A percentile compares a stretch with the other conserved stretches of the same genome.
phyloP scores from a whole-genome alignment of 176 grass and related monocot species.

The Carex scoparia region DNA sequence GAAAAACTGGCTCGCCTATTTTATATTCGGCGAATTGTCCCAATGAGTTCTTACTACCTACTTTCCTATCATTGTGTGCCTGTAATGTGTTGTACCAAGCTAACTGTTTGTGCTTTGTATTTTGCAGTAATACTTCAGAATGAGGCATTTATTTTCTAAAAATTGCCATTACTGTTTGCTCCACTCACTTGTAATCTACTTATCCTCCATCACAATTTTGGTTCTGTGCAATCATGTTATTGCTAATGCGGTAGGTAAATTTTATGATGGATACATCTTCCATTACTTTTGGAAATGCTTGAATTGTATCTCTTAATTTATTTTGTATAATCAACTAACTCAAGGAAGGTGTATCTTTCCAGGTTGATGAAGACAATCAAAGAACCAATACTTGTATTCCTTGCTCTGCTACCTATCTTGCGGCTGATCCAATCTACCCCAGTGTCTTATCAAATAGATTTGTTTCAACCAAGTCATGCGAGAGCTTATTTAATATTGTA shows the following conservation, averaged over 20 bases:
- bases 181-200: background rate
- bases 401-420: constrained; percentile 38
- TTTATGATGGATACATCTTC: background rate
- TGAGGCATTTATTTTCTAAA: background rate
- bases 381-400: constrained; percentile 31
- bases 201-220: background rate
- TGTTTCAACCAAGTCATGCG: constrained; percentile 29
- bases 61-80: background rate
- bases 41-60: background rate
- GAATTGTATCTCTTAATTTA: background rate
- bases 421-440: constrained; percentile 13
- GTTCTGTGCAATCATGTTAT: background rate
- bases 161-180: background rate
- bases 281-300: background rate
- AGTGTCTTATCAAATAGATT: constrained; percentile 10
- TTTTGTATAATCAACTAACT: background rate
- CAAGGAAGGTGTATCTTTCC: background rate
- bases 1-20: too few relatives aligned
- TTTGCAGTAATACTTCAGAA: background rate
- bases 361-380: background rate
- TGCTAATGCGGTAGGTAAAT: background rate
- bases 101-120: background rate
- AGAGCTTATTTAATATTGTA: constrained; percentile 9
- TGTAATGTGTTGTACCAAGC: background rate
- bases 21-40: background rate